Base-by-base conservation (phyloP, 306 rosid species). In the Cucumis sativus region DNA sequence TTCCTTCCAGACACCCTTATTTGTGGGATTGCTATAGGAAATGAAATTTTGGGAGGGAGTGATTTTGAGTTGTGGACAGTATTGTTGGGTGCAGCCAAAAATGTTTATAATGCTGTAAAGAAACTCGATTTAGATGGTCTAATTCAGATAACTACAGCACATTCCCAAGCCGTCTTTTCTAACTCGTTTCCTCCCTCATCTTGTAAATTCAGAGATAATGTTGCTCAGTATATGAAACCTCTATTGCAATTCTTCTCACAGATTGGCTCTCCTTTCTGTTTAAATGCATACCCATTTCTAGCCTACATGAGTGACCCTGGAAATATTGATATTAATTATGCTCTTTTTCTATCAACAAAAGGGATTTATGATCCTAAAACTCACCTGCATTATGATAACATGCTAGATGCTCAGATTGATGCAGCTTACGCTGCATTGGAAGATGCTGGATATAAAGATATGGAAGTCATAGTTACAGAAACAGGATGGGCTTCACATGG, bases 401-500 rank as follows among this genome's bases (percentile, higher is more conserved):
- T 91, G 98, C 94, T 94, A 28, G 98, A 94, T 86, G 97, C 97
- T 82, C 96, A 90, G 89, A 91, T 94, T 67, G 98, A 91, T 84
- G 98, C 97, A 49, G 91, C 96, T 49, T 90, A 91, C 79, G 83
- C 91, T 10, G 98, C 98, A 70, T 73, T 94, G 74, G 96, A 89
- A 87, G 82, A 84, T 85, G 93, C 91, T 39, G 97, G 98, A 75
- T 83, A 83, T 77, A 7, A 81, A 54, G 83, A 90, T 79, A 94
- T 91, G 96, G 94, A 90, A 88, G 86, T 94, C 82, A 83, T 90
- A 70, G 81, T 91, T 79, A 91, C 98, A 16, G 98, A 94, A 85
- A 91, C 98, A 43, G 98, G 98, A 59, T 94, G 97, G 98, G 97
- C 96, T 57, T 91, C 98, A 10, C 77, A 25, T 28, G 97, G 98